phyloP scores from a whole-genome alignment of 1,139 yeast species.

The Kodamaea anthophila region DNA sequence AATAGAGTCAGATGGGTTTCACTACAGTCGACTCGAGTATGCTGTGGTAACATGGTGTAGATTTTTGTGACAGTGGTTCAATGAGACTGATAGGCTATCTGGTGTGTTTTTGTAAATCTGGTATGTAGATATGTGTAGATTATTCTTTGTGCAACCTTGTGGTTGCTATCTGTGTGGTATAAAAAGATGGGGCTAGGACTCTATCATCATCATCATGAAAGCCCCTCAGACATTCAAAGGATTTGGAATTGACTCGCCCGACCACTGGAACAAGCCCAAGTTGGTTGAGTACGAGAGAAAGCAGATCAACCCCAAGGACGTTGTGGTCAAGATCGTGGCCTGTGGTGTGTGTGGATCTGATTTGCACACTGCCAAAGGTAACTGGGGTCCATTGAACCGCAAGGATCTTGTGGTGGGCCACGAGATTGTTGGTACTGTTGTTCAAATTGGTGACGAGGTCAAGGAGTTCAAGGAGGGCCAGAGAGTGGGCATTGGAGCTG shows the following conservation, averaged over 20 bases:
- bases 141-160: too few species aligned
- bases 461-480: conserved; percentile 46
- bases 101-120: too few species aligned
- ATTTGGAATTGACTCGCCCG: conserved; percentile 32
- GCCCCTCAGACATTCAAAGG: conserved; percentile 39
- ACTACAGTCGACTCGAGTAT: too few species aligned
- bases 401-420: conserved; percentile 37
- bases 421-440: conserved; percentile 53
- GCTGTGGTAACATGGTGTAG: too few species aligned
- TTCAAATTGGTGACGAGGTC: conserved; percentile 45
- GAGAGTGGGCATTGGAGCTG: conserved; percentile 60
- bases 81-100: too few species aligned
- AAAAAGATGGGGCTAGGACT: neutral
- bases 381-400: conserved; percentile 28
- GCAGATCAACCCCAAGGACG: conserved; percentile 31
- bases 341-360: conserved; percentile 66
- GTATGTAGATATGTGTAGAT: too few species aligned
- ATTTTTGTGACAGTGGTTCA: too few species aligned
- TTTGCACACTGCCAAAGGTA: conserved; percentile 42
- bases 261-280: conserved; percentile 40
- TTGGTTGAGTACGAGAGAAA: conserved; percentile 37
- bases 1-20: too few species aligned
- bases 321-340: conserved; percentile 39
- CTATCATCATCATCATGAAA: conserved; percentile 1
- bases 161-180: conserved; percentile 3